Evolutionary conservation across 2,329 filamentous ascomycete genomes (phyloP).

Genomic region (Catunica adiposa): DNA sequence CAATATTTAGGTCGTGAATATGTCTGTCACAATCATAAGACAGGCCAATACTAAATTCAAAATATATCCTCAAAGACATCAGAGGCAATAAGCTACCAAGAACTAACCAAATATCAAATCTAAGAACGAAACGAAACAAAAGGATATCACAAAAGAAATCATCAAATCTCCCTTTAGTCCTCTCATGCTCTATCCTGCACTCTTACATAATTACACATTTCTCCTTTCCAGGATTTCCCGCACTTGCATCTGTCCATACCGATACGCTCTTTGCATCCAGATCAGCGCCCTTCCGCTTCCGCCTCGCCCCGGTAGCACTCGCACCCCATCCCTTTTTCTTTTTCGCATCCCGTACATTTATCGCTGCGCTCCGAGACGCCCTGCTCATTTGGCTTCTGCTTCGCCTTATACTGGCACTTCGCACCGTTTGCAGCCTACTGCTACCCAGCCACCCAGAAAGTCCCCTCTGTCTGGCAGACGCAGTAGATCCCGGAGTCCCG

Average conservation of each 20-base stretch:
- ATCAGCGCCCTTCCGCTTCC: conserved; percentile 21
- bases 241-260: conserved; percentile 38
- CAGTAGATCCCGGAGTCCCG: neutral
- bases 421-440: neutral
- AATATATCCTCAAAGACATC: neutral
- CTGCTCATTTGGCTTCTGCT: conserved; percentile 37
- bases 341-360: conserved; percentile 44
- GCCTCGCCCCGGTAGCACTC: conserved; percentile 7
- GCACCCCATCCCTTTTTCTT: conserved; percentile 18
- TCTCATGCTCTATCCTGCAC: neutral
- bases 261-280: conserved; percentile 28
- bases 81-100: neutral
- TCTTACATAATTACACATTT: conserved; percentile 39
- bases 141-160: neutral
- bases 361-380: conserved; percentile 36
- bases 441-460: conserved; percentile 3
- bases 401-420: conserved; percentile 27
- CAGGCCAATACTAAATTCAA: neutral
- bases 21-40: neutral
- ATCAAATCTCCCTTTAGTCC: neutral
- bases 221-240: conserved; percentile 17
- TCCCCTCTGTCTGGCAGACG: neutral
- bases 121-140: neutral
- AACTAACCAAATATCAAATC: neutral
- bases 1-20: too few relatives aligned